Base-by-base conservation (phyloP, 352 stramenopile species). In the Phytopythium cucurbitacearum region DNA sequence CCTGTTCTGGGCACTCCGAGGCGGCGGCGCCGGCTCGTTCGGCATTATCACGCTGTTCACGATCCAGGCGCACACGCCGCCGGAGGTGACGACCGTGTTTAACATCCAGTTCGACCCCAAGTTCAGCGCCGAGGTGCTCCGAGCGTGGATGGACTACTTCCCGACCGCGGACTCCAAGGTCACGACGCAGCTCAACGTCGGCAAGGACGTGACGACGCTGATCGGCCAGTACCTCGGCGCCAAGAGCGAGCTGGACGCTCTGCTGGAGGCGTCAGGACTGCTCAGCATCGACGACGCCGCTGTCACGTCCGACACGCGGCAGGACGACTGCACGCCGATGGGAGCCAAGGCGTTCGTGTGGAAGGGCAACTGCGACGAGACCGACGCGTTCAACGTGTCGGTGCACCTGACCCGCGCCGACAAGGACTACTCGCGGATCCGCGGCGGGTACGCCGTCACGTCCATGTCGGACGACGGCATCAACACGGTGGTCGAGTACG, bases 61-160 rank as follows among this genome's bases (percentile, higher is more conserved):
- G 13, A 72, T 84, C 53, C 69, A 78, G 34, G 69, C 57, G 39
- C 67, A 80, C 67, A 76, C 60, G 42, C 50, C 80, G 34, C 53
- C 59, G 4, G 53, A 66, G 41, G 69, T 73, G 15, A 69, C 21
- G 21, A 28, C 69, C 10, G 52, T 84, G 32, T 84, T 84, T 57
- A 76, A 47, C 15, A 60, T 78, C 43, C 62, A 71, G 38, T 80
- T 73, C 50, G 66, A 70, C 53, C 58, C 52, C 5, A 67, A 67
- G 0, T 63, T 72, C 21, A 69, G 55, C 11, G 59, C 53, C 13
- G 46, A 76, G 37, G 56, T 80, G 10, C 40, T 84, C 16, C 67
- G 67, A 12, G 42, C 61, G 40, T 84, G 69, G 69, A 80, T 84
- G 73, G 67, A 80, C 38, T 84, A 66, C 48, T 84, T 84, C 55